Conservation (phyloP, 2,329 filamentous ascomycete species). For the Nigrograna mackinnonii region DNA sequence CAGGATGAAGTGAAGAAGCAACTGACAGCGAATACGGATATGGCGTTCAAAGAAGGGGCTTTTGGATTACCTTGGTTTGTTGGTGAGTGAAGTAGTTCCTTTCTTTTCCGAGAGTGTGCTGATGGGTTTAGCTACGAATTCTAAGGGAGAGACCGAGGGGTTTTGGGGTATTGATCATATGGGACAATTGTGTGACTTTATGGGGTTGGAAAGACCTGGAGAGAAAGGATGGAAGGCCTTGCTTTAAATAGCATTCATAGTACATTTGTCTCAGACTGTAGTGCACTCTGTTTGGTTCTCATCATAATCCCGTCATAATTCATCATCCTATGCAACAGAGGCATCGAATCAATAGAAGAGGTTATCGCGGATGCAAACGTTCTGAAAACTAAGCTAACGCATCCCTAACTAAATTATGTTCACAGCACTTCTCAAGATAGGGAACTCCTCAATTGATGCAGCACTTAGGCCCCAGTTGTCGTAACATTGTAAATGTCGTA, state of each 20-base stretch:
- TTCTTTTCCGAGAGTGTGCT: background rate
- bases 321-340: too few species aligned
- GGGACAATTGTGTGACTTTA: conserved; percentile 56
- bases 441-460: too few species aligned
- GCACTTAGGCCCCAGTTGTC: too few species aligned
- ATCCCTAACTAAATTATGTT: too few species aligned
- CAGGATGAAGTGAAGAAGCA: conserved; percentile 50
- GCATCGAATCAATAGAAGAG: too few species aligned
- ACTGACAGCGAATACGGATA: conserved; percentile 54
- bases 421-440: too few species aligned
- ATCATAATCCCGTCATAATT: too few species aligned
- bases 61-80: conserved; percentile 66
- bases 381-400: too few species aligned
- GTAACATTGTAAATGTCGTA: too few species aligned
- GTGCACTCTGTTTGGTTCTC: too few species aligned
- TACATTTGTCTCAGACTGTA: too few species aligned
- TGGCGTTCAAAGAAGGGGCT: conserved; percentile 56
- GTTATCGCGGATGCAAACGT: too few species aligned
- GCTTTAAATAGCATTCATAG: conserved; percentile 35
- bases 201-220: conserved; percentile 52
- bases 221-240: conserved; percentile 43
- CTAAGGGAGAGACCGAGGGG: conserved; percentile 55
- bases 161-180: conserved; percentile 67
- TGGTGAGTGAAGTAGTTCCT: conserved; percentile 23
- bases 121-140: conserved; percentile 51